Evolutionary conservation across 2,329 filamentous ascomycete species (phyloP).

Genomic region (Colletotrichum somersetense): DNA sequence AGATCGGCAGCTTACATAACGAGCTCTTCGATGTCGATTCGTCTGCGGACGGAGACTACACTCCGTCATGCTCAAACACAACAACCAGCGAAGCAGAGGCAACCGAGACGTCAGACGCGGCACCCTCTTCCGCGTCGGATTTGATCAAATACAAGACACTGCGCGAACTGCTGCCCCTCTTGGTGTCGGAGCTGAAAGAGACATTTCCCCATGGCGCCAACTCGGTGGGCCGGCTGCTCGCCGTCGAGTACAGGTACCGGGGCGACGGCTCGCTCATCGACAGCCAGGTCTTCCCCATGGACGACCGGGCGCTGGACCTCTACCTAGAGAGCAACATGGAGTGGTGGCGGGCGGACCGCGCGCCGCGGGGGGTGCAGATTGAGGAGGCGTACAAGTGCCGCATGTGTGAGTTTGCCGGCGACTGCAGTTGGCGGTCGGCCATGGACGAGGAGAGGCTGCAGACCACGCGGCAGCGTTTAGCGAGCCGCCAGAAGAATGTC

Average conservation of each 20-base stretch:
- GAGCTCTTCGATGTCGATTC: constrained; percentile 68
- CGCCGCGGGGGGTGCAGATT: constrained; percentile 80
- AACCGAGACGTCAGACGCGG: constrained; percentile 21
- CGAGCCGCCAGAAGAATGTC: constrained; percentile 15
- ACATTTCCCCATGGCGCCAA: constrained; percentile 66
- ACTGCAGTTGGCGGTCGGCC: constrained; percentile 81
- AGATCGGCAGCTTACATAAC: constrained; percentile 78
- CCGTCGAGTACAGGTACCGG: constrained; percentile 67
- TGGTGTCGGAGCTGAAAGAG: constrained; percentile 59
- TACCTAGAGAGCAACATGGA: constrained; percentile 79
- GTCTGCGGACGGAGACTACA: neutral
- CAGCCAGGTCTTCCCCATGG: constrained; percentile 74
- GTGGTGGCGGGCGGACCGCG: constrained; percentile 89
- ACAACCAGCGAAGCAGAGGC: constrained; percentile 44
- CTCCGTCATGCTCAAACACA: constrained; percentile 45
- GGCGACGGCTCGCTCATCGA: constrained; percentile 66
- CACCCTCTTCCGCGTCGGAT: constrained; percentile 46
- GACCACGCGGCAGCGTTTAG: constrained; percentile 21
- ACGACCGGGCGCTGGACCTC: constrained; percentile 69
- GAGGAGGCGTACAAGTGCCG: constrained; percentile 92
- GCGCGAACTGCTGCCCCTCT: constrained; percentile 59
- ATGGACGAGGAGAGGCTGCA: constrained; percentile 70
- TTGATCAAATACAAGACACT: constrained; percentile 63
- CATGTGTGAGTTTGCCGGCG: constrained; percentile 84
- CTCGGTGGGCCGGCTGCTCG: constrained; percentile 64